Base-by-base conservation (phyloP, 2,329 filamentous ascomycete species). In the Curvularia sp. region DNA sequence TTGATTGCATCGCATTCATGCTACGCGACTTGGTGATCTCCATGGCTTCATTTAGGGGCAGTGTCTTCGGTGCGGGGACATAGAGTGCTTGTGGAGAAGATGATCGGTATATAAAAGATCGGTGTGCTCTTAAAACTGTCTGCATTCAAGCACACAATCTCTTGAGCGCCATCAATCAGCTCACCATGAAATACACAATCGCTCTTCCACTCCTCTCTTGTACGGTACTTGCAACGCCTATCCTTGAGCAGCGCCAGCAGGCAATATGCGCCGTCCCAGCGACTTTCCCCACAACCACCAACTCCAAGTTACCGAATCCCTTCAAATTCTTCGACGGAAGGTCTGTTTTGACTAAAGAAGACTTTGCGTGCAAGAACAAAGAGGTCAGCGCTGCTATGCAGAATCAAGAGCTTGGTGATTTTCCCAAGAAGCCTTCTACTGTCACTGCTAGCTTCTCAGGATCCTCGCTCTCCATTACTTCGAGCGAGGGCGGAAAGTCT, bases 281-380 rank as follows among this genome's bases (percentile, higher is more conserved):
- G 12, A 67, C 67, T 1, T 75, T 75, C 36, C 72, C 74, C 1
- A 68, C 64, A 13, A 68, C 70, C 5, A 49, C 59, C 8, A 74
- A 72, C 52, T 47, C 72, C 12, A 77, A 77, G 57, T 61, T 78
- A 25, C 76, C 76, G 19, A 72, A 78, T 27, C 76, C 76, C 5
- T 78, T 78, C 69, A 74, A 68, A 34, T 77, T 78, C 60, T 74
- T 73, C 57, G 68, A 74, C 43, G 76, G 75, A 36, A 72, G 63
- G 19, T 64, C 65, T 25, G 74, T 79, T 41, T 69, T 71, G 15
- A 76, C 74, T 32, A 71, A 74, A 54, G 68, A 66, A 1, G 69
- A 77, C 34, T 78, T 74, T 52, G 63, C 61, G 19, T 79, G 76
- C 60, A 76, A 74, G 59, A 75, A 77, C 56, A 65, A 72, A 53